phyloP scores from a whole-genome alignment of 768 basidiomycete species.

The Infundibulicybe gibba region DNA sequence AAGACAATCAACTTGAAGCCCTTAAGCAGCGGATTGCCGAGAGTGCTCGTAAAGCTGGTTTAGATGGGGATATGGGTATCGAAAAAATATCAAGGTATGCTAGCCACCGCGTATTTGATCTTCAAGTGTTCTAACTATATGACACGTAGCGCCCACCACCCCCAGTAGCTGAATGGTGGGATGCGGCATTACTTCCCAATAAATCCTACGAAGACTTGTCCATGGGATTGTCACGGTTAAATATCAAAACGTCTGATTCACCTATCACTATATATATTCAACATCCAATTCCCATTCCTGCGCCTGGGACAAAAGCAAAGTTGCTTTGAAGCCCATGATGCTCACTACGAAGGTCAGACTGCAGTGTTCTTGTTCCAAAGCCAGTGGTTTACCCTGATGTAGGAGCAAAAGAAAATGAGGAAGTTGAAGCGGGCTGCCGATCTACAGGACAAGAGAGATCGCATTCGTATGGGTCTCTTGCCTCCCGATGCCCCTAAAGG shows the following conservation, averaged over 20 bases:
- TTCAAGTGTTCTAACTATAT: background rate
- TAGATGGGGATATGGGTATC: constrained; percentile 90
- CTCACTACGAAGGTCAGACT: constrained; percentile 78
- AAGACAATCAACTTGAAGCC: constrained; percentile 80
- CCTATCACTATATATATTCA: constrained; percentile 91
- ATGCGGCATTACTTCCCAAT: constrained; percentile 76
- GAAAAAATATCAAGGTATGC: constrained; percentile 85
- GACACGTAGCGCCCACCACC: constrained; percentile 69
- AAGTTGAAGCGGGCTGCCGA: constrained; percentile 85
- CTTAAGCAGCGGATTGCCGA: constrained; percentile 93
- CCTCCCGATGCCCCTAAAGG: constrained; percentile 97
- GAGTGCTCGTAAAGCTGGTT: constrained; percentile 86
- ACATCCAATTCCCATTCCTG: constrained; percentile 95
- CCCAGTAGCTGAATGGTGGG: constrained; percentile 97
- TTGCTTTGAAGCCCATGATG: constrained; percentile 80
- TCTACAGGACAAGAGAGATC: constrained; percentile 90
- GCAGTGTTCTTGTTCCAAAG: background rate
- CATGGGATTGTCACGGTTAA: constrained; percentile 51
- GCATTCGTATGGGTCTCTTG: constrained; percentile 92
- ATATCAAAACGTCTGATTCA: constrained; percentile 62
- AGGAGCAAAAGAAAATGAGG: constrained; percentile 97
- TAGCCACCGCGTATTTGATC: background rate
- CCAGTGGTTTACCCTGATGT: constrained; percentile 12
- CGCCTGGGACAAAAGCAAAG: constrained; percentile 84
- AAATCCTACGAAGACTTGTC: constrained; percentile 77